phyloP scores from a whole-genome alignment of 1,284 basidiomycete genomes.

The Microbotryum scabiosae region DNA sequence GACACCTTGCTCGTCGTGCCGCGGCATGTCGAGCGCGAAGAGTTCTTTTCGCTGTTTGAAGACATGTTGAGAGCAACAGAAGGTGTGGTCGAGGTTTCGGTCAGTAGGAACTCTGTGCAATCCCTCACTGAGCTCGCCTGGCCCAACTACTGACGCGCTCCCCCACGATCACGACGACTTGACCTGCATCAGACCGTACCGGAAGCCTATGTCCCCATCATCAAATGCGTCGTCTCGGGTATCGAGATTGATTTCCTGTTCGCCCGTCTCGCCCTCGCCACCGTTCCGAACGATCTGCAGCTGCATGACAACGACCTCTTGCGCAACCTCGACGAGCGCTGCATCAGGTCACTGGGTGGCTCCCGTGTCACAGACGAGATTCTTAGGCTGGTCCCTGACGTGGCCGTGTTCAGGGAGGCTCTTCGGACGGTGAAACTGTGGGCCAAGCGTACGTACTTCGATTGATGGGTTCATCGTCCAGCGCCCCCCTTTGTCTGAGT shows the following conservation, averaged over 20 bases:
- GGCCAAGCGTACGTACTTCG: conserved; percentile 69
- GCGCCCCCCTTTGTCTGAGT: neutral
- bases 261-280: conserved; percentile 65
- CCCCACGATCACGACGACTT: neutral
- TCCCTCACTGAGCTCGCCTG: neutral
- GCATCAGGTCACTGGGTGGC: conserved; percentile 88
- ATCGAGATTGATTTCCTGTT: conserved; percentile 92
- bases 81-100: conserved; percentile 80
- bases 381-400: conserved; percentile 86
- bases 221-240: conserved; percentile 83
- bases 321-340: conserved; percentile 86
- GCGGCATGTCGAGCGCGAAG: conserved; percentile 86
- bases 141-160: conserved; percentile 16
- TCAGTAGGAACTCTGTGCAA: conserved; percentile 46
- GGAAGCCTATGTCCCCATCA: conserved; percentile 91
- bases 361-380: conserved; percentile 96
- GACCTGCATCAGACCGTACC: conserved; percentile 66
- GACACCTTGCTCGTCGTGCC: conserved; percentile 98
- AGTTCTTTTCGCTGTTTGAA: conserved; percentile 91
- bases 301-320: conserved; percentile 86
- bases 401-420: conserved; percentile 86
- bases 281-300: conserved; percentile 83
- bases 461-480: conserved; percentile 3
- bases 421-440: conserved; percentile 94
- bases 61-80: conserved; percentile 78